These are phyloP conservation scores for Penicillium sp. DNA, from an alignment of 2,329 filamentous ascomycete species.

Conservation along the genomic window DNA sequence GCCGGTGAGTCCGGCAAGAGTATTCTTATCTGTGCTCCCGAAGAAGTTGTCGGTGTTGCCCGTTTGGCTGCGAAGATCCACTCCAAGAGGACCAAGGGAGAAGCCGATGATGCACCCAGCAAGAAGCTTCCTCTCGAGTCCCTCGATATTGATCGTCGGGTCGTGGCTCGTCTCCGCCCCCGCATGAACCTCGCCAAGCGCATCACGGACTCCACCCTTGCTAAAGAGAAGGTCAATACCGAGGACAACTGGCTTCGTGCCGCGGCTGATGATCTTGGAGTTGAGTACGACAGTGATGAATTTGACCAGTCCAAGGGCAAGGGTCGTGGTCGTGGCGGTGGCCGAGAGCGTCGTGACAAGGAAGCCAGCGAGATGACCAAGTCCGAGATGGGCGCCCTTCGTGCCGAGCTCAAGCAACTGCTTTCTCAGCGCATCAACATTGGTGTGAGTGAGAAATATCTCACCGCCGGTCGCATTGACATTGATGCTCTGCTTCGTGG, in stretches of 20 bases:
- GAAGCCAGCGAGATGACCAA: constrained; percentile 69
- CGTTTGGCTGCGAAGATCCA: constrained; percentile 88
- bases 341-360: constrained; percentile 73
- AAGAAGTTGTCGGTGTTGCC: constrained; percentile 83
- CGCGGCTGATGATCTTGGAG: constrained; percentile 88
- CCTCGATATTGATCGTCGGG: constrained; percentile 77
- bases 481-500: constrained; percentile 71
- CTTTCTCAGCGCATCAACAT: constrained; percentile 76
- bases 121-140: constrained; percentile 69
- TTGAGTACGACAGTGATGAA: constrained; percentile 90
- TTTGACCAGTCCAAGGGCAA: constrained; percentile 68
- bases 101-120: constrained; percentile 40
- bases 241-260: constrained; percentile 82
- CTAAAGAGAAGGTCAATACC: constrained; percentile 82
- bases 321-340: constrained; percentile 73
- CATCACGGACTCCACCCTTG: constrained; percentile 77
- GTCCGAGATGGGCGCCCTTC: constrained; percentile 69
- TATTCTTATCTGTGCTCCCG: constrained; percentile 84
- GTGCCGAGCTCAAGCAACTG: constrained; percentile 71
- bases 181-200: constrained; percentile 81
- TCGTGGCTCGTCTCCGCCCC: constrained; percentile 74
- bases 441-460: constrained; percentile 83
- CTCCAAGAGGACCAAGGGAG: constrained; percentile 57
- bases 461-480: constrained; percentile 83
- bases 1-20: constrained; percentile 76